A percentile compares a stretch with the other conserved stretches of the same genome.
Evolutionary conservation across 108 stramenopile genomes (phyloP).

Genomic region (Cyclostephanos tholiformis): DNA sequence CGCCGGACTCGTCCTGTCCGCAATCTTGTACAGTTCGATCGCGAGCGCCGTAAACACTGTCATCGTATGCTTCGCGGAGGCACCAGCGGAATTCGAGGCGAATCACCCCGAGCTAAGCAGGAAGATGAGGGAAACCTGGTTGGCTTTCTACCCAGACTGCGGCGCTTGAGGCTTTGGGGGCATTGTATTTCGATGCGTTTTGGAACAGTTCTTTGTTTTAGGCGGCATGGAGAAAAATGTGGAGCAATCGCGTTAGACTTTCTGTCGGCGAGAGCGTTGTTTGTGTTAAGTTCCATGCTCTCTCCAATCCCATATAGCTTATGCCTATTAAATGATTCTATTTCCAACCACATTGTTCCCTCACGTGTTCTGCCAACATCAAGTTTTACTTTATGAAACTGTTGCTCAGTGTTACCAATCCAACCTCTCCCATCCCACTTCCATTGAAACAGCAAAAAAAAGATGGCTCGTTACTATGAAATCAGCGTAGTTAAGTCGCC

Average conservation of each 20-base stretch:
- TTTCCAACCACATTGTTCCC: no score
- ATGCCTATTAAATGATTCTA: no score
- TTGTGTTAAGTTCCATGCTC: no score
- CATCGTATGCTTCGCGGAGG: conserved; percentile 89
- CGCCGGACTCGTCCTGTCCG: conserved; percentile 68
- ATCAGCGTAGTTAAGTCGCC: no score
- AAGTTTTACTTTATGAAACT: no score
- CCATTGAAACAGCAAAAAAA: no score
- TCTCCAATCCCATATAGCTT: no score
- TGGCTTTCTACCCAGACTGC: conserved; percentile 44
- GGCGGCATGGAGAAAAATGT: not conserved
- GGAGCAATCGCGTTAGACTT: not conserved
- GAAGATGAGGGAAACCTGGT: conserved; percentile 74
- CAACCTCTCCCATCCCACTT: no score
- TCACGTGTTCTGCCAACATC: no score
- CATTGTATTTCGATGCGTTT: not conserved
- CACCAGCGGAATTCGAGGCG: conserved; percentile 73
- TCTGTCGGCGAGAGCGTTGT: no score
- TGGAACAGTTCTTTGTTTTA: not conserved
- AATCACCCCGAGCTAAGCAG: conserved; percentile 84
- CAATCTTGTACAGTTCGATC: conserved; percentile 67
- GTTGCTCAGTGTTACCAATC: no score
- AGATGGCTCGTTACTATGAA: no score
- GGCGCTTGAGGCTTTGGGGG: conserved; percentile 20
- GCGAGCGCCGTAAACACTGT: conserved; percentile 85